Evolutionary conservation across 805 yeast genomes (phyloP).

Genomic region (Saccharomycopsis sp.): DNA sequence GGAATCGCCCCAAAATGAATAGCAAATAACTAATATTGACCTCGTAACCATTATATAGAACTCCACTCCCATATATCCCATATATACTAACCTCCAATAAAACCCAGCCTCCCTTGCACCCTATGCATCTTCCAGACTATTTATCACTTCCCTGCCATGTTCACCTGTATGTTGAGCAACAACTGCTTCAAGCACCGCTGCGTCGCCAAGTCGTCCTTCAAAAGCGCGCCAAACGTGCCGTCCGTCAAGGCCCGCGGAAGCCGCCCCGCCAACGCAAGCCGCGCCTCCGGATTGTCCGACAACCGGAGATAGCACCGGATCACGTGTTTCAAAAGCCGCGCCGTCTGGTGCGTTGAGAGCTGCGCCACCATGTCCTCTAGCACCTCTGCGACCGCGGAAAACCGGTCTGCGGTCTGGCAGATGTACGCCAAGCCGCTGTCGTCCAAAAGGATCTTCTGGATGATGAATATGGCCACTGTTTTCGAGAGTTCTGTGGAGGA

Average conservation of each 20-base stretch:
- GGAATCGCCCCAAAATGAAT: no score
- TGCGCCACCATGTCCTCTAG: slow-evolving; percentile 85
- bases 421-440: slow-evolving; percentile 87
- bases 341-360: slow-evolving; percentile 66
- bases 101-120: no score
- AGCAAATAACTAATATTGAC: no score
- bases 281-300: slow-evolving; percentile 84
- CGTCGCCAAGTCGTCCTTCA: slow-evolving; percentile 83
- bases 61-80: no score
- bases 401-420: slow-evolving; percentile 92
- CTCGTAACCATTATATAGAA: no score
- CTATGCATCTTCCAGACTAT: no score
- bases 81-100: no score
- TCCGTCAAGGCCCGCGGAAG: slow-evolving; percentile 84
- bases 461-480: slow-evolving; percentile 94
- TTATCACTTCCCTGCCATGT: not conserved
- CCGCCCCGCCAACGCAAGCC: slow-evolving; percentile 75
- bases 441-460: slow-evolving; percentile 86
- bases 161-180: slow-evolving; percentile 15
- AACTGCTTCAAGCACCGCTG: slow-evolving; percentile 82
- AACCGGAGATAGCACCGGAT: slow-evolving; percentile 88
- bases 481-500: slow-evolving; percentile 88
- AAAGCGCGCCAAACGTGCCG: slow-evolving; percentile 70
- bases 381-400: slow-evolving; percentile 88
- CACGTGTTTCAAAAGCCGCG: slow-evolving; percentile 83